phyloP scores from a whole-genome alignment of 768 basidiomycete genomes.

The Floccularia luteovirens region DNA sequence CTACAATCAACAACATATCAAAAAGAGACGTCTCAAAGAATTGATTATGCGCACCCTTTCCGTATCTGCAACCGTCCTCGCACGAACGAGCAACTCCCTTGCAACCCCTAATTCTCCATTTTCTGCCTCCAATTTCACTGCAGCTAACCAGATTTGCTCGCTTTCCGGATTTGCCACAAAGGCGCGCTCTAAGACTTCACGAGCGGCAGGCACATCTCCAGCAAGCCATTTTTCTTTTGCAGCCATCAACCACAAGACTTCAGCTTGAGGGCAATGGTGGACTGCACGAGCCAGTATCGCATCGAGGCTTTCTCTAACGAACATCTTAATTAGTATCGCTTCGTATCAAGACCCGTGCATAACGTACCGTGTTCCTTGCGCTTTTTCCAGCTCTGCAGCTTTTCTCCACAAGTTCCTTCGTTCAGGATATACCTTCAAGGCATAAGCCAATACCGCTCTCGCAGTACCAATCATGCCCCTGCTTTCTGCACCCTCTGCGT shows the following conservation, averaged over 20 bases:
- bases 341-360: neutral
- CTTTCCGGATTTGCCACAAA: conserved; percentile 95
- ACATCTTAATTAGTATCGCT: neutral
- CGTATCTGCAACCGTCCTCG: conserved; percentile 86
- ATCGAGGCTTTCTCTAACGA: conserved; percentile 64
- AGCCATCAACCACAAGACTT: conserved; percentile 95
- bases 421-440: conserved; percentile 87
- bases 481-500: conserved; percentile 77
- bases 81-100: conserved; percentile 78
- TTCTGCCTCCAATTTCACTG: conserved; percentile 94
- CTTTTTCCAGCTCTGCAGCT: conserved; percentile 91
- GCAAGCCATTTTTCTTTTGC: conserved; percentile 95
- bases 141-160: conserved; percentile 96
- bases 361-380: conserved; percentile 70
- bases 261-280: conserved; percentile 88
- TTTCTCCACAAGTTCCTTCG: conserved; percentile 79
- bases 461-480: conserved; percentile 77
- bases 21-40: neutral
- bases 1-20: conserved; percentile 28
- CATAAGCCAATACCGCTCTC: conserved; percentile 84
- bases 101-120: conserved; percentile 88
- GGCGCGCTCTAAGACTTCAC: conserved; percentile 80
- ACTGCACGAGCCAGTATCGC: conserved; percentile 79
- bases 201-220: conserved; percentile 87
- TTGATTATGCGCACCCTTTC: conserved; percentile 55